Percentiles rank a stretch among this genome's conserved stretches.
These are phyloP conservation scores for Phoma herbarum DNA, from an alignment of 2,329 filamentous ascomycete genomes.

Conservation along the genomic window DNA sequence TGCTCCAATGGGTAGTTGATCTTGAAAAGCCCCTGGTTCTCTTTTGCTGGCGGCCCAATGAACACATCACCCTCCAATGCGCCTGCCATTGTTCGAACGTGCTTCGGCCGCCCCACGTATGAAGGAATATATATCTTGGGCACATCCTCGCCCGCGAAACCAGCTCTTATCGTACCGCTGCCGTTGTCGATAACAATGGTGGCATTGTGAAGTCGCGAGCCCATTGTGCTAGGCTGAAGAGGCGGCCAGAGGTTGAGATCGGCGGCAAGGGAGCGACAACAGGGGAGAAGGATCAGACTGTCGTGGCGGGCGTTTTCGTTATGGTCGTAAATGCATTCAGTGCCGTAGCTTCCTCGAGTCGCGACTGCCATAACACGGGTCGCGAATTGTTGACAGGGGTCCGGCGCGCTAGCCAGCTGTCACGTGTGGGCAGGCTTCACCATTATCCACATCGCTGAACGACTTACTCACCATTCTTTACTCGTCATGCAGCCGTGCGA, in stretches of 20 bases:
- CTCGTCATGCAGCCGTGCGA: too few species aligned
- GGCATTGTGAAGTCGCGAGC: conserved; percentile 87
- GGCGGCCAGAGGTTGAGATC: neutral
- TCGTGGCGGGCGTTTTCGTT: conserved; percentile 20
- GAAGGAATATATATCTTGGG: conserved; percentile 98
- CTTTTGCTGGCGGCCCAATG: conserved; percentile 90
- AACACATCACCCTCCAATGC: conserved; percentile 97
- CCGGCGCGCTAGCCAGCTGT: conserved; percentile 26
- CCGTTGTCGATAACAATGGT: conserved; percentile 99
- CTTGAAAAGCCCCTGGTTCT: conserved; percentile 91
- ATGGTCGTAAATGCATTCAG: conserved; percentile 34
- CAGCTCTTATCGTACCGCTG: conserved; percentile 94
- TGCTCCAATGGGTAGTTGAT: conserved; percentile 96
- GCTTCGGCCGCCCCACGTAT: conserved; percentile 95
- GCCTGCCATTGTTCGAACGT: conserved; percentile 92
- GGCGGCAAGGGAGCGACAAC: neutral
- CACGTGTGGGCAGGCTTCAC: conserved; percentile 33
- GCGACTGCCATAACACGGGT: conserved; percentile 46
- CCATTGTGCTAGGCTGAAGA: conserved; percentile 56
- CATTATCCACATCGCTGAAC: neutral
- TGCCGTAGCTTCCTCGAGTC: conserved; percentile 35
- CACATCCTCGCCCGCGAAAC: conserved; percentile 94
- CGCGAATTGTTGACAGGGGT: conserved; percentile 37
- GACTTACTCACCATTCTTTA: neutral
- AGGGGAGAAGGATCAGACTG: neutral